These are phyloP conservation scores for Pyrenophora seminiperda DNA, from an alignment of 2,329 filamentous ascomycete genomes.

Conservation along the genomic window DNA sequence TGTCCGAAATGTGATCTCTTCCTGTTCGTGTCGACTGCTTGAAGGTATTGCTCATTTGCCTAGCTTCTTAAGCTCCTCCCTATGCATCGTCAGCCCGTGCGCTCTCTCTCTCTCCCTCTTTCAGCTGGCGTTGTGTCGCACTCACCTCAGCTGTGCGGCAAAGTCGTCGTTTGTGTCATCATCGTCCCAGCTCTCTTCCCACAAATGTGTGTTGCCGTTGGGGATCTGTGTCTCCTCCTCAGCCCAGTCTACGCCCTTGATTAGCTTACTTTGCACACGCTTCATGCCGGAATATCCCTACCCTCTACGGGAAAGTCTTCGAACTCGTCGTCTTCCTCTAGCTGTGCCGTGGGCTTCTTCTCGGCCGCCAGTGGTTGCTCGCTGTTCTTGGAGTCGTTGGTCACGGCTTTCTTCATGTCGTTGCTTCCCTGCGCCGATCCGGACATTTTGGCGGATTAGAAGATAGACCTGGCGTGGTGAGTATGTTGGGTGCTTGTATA, in stretches of 20 bases:
- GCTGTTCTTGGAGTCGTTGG: conserved; percentile 44
- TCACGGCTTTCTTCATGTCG: conserved; percentile 49
- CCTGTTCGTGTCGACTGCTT: not conserved
- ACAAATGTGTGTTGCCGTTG: conserved; percentile 79
- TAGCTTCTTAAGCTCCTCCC: conserved; percentile 94
- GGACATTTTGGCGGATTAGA: conserved; percentile 52
- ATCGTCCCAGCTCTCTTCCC: conserved; percentile 99
- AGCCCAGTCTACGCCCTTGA: conserved; percentile 70
- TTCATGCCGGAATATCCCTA: conserved; percentile 47
- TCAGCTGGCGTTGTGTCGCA: conserved; percentile 17
- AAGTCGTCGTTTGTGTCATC: conserved; percentile 98
- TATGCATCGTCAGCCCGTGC: conserved; percentile 42
- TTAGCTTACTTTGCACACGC: conserved; percentile 13
- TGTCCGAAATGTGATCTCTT: conserved; percentile 2
- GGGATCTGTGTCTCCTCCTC: conserved; percentile 88
- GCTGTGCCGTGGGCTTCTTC: conserved; percentile 67
- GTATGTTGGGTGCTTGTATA: not conserved
- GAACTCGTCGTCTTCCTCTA: conserved; percentile 98
- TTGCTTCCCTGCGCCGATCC: conserved; percentile 48
- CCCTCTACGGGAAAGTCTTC: conserved; percentile 98
- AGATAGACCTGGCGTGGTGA: not conserved
- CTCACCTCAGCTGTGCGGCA: conserved; percentile 88
- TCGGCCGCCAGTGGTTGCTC: conserved; percentile 54
- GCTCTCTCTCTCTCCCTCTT: not conserved
- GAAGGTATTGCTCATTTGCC: conserved; percentile 60